phyloP scores from a whole-genome alignment of 805 yeast genomes.

The Wickerhamomyces queroliae region DNA sequence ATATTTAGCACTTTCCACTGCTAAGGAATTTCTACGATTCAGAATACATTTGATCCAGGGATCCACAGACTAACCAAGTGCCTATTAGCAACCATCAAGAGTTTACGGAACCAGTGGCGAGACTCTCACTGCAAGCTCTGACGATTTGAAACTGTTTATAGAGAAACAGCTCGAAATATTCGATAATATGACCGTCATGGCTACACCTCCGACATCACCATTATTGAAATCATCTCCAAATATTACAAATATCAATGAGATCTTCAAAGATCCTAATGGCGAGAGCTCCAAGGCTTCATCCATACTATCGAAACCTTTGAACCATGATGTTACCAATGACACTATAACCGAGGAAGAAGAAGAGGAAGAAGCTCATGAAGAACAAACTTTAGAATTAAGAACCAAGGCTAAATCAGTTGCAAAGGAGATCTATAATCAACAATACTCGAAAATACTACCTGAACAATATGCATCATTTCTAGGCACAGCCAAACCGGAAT shows the following conservation, averaged over 20 bases:
- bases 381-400: not conserved
- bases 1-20: no score
- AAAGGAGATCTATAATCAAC: conserved; percentile 24
- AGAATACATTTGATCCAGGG: no score
- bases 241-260: conserved; percentile 14
- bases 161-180: conserved; percentile 7
- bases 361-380: not conserved
- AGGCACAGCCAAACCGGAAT: conserved; percentile 26
- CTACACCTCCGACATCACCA: conserved; percentile 5
- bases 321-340: conserved; percentile 11
- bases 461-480: conserved; percentile 37
- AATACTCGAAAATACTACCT: conserved; percentile 27
- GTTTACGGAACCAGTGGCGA: no score
- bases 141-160: conserved; percentile 3
- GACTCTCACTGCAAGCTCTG: not conserved
- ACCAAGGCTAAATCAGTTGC: conserved; percentile 20
- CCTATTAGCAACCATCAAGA: no score
- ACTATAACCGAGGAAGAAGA: conserved; percentile 18
- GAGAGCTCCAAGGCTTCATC: conserved; percentile 5
- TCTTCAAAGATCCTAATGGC: conserved; percentile 14
- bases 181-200: conserved; percentile 7
- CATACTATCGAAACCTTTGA: conserved; percentile 5
- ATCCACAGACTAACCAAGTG: no score
- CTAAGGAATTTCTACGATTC: no score
- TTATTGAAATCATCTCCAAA: conserved; percentile 16